These are phyloP conservation scores for Hippophae gyantsensis DNA, from an alignment of 306 rosid genomes.

Conservation along the genomic window DNA sequence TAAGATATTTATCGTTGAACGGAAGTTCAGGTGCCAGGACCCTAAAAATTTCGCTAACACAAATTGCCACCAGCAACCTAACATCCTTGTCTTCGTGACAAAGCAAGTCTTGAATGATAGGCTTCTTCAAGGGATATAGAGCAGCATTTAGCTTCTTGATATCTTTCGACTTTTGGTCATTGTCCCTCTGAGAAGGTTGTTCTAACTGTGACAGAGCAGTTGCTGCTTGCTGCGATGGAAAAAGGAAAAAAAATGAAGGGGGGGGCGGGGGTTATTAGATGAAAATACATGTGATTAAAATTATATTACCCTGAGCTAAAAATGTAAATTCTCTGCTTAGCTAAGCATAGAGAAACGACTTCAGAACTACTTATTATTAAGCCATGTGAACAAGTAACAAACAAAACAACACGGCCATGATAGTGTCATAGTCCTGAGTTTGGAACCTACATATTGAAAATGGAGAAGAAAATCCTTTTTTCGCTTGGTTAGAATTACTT, in stretches of 20 bases:
- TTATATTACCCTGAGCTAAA: no score
- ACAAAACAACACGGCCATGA: no score
- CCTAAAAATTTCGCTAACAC: conserved; percentile 61
- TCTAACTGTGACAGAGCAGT: conserved; percentile 51
- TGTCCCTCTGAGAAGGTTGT: conserved; percentile 38
- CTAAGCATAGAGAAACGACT: no score
- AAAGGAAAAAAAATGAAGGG: neutral
- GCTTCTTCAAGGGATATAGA: conserved; percentile 40
- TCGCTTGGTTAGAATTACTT: no score
- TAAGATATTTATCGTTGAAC: conserved; percentile 51
- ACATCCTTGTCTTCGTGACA: conserved; percentile 69
- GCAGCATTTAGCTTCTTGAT: conserved; percentile 30
- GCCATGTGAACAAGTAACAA: no score
- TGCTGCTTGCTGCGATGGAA: conserved; percentile 54
- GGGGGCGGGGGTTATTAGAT: no score
- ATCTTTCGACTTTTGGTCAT: conserved; percentile 30
- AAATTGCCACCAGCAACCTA: conserved; percentile 64
- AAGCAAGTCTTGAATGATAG: conserved; percentile 42
- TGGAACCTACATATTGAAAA: no score
- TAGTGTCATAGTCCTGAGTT: no score
- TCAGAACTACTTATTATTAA: no score
- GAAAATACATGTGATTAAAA: no score
- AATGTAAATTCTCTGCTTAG: no score
- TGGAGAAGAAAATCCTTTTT: no score
- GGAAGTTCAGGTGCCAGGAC: conserved; percentile 82